phyloP scores from a whole-genome alignment of 352 stramenopile species.

The Phytophthora pisi region DNA sequence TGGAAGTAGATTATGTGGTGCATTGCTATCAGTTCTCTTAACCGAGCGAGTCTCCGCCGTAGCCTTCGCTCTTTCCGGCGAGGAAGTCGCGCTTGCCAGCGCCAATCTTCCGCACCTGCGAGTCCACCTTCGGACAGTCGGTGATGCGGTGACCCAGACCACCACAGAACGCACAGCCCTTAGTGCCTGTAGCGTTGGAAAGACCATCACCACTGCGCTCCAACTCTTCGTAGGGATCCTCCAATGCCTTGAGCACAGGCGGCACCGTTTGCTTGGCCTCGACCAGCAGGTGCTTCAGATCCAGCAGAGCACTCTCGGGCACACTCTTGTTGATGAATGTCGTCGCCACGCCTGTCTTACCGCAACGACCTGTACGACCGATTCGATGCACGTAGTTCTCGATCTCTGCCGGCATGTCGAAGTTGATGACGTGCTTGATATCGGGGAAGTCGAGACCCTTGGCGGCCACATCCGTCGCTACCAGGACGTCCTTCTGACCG shows the following conservation, averaged over 20 bases:
- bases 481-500: slow-evolving; percentile 96
- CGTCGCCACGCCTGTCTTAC: slow-evolving; percentile 98
- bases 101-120: slow-evolving; percentile 95
- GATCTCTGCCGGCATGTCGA: slow-evolving; percentile 99
- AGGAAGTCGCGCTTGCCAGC: slow-evolving; percentile 94
- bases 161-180: slow-evolving; percentile 98
- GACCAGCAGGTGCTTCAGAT: slow-evolving; percentile 98
- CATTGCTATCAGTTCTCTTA: slow-evolving; percentile 32
- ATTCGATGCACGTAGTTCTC: slow-evolving; percentile 99
- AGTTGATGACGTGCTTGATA: slow-evolving; percentile 99
- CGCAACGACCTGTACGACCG: slow-evolving; percentile 97
- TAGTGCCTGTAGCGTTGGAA: slow-evolving; percentile 81
- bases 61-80: slow-evolving; percentile 90
- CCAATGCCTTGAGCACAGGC: slow-evolving; percentile 96
- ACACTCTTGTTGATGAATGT: slow-evolving; percentile 99
- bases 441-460: slow-evolving; percentile 99
- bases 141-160: slow-evolving; percentile 98
- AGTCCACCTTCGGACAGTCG: slow-evolving; percentile 99
- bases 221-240: slow-evolving; percentile 95
- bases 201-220: slow-evolving; percentile 49
- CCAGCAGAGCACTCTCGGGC: slow-evolving; percentile 94
- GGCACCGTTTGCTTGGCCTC: slow-evolving; percentile 99
- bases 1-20: neutral
- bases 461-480: slow-evolving; percentile 98
- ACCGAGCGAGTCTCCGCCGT: slow-evolving; percentile 93